Base-by-base conservation (phyloP, 169 alveolate species). In the Theileria sp. region DNA sequence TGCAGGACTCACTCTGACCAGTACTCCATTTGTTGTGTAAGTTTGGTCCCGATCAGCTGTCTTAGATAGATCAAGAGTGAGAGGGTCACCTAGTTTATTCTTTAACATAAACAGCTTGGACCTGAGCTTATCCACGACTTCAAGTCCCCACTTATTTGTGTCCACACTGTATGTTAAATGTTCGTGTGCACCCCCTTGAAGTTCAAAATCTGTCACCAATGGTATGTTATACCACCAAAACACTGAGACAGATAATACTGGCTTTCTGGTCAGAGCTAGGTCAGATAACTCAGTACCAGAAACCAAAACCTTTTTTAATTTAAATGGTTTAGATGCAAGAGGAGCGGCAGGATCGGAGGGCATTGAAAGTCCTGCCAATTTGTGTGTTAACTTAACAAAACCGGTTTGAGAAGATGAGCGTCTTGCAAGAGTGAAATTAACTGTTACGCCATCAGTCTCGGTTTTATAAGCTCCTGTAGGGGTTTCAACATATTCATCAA, bases 341-440 rank as follows among this genome's bases (percentile, higher is more conserved):
- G 54, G 4, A 44, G 54, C 15, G 54, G 54, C 15, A 44, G 54
- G 1, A 13, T 7, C 54, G 17, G 54, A 3, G 54, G 54, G 36
- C 36, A 32, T 32, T 32, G 36, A 32, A 32, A 32, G 8, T 32
- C 36, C 44, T 8, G 54, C 19, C 25, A 66, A 54, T 25, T 66
- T 66, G 75, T 66, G 75, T 25, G 51, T 32, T 15, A 66, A 8
- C 51, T 66, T 66, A 38, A 66, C 75, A 25, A 66, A 66, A 21
- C 58, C 75, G 44, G 75, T 36, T 38, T 19, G 38, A 21, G 61
- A 36, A 21, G 61, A 36, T 21, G 75, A 36, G 30, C 58, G 26
- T 25, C 75, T 66, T 9, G 34, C 44, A 25, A 66, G 75, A 44
- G 44, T 44, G 30, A 66, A 19, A 21, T 15, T 66, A 8, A 25